Evolutionary conservation across 257 asterid species (phyloP), one percentile per base, ranked within the genome.

Genomic region (Penstemon newberryi): DNA sequence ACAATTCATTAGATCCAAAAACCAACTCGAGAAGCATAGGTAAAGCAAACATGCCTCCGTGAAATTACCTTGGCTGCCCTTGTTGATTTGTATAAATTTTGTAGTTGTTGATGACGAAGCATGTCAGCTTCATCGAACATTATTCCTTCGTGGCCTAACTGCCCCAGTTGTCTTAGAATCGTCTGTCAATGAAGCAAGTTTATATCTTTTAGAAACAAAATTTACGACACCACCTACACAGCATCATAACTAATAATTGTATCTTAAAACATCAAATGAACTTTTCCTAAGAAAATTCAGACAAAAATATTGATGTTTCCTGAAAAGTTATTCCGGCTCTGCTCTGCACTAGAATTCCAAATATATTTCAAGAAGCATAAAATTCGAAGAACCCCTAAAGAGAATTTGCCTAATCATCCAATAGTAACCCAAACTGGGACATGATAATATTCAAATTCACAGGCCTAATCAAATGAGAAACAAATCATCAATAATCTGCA

Each of bases 161-260:
- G 97, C 57, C 96, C 96, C 63, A 93, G 80, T 53, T 90, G 96
- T 71, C 95, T 84, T 61, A 93, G 86, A 60, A 93, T 86, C n/a
- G 94, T 82, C 99, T 93, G 89, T 63, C 63, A 67, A 57, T 3
- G 56, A 72, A 74, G 65, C 45, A 45, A 9, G 13, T n/a, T 50
- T 7, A 42, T 9, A 65, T 12, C 8, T 63, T 62, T 67, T 50
- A 69, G 13, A 7, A 61, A 19, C 36, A 58, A 58, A 47, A 72
- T 53, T 51, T 45, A 58, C 19, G n/a, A 9, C 9, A 5, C 3
- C 52, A 62, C 25, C 13, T n/a, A 7, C 38, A 5, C 4, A 43
- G n/a, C 67, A 62, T 44, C 38, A 33, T 56, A 56, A 56, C 18
- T 8, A 4, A 3, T 37, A 33, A 25, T 4, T 19, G 61, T 10